Base-by-base conservation (phyloP, 306 rosid genomes). In the Vigna hirtella region DNA sequence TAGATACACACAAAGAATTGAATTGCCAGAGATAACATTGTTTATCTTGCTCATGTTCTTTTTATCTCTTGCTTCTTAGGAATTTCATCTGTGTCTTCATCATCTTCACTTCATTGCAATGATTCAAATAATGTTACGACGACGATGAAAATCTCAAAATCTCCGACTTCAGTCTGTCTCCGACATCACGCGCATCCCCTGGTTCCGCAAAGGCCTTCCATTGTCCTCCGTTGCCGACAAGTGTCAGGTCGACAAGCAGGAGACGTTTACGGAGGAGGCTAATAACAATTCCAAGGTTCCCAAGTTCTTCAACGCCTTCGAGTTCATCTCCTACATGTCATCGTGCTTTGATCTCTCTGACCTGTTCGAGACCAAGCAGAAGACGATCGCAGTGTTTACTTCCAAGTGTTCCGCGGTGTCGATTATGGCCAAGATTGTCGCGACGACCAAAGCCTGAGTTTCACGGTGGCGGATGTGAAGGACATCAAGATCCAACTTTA, bases 161-260 rank as follows among this genome's bases (percentile, higher is more conserved):
- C 73, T 86, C 96, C 5, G 93, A 92, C 20, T 92, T 92, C 24
- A 96, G 97, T 2, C 90, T 92, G 57, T 90, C 96, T 3, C 91
- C 18, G 93, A 62, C 0, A 90, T 93, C n/a, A 89, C 82, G 88
- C 86, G 90, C 7, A 81, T 56, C 7, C 86, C 92, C 2, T 93
- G 96, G 97, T 90, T 89, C 42, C 82, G 79, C 1, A 86, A 72
- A 51, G 90, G 83, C 14, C 7, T 62, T 0, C n/a, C 68, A 1
- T 3, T 4, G 0, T 83, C 88, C 15, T 15, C 82, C 1, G 50
- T 36, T 2, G 59, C 88, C 2, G 16, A 49, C 8, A 50, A 87
- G 40, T 83, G 80, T 24, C 34, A 80, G 9, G 8, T 20, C 5
- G 82, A 83, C 81, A 80, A 38, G 50, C 42, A 16, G 9, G 45